Percentiles rank a stretch among this genome's conserved stretches.
These are phyloP conservation scores for Amylostereum areolatum DNA, from an alignment of 1,284 basidiomycete species.

Conservation along the genomic window DNA sequence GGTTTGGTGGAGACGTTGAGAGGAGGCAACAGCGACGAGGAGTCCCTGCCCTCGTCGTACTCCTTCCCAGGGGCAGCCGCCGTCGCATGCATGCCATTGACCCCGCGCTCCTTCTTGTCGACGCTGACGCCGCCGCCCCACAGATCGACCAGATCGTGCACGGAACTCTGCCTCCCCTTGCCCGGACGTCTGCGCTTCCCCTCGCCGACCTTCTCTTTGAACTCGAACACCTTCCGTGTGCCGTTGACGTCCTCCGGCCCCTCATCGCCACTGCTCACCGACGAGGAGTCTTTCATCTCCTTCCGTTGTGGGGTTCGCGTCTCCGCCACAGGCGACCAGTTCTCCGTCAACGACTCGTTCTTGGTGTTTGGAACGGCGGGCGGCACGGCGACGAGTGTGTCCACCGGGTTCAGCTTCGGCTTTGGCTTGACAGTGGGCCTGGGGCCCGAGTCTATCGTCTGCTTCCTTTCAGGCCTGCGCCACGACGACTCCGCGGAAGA, in stretches of 20 bases:
- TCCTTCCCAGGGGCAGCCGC: conserved; percentile 8
- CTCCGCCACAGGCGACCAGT: conserved; percentile 8
- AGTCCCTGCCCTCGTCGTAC: conserved; percentile 3
- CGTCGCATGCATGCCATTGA: background rate
- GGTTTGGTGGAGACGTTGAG: conserved; percentile 12
- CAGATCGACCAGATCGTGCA: conserved; percentile 72
- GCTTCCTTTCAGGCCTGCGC: conserved; percentile 3
- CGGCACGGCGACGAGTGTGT: conserved; percentile 11
- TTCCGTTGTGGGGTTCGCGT: conserved; percentile 1
- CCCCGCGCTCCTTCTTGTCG: conserved; percentile 13
- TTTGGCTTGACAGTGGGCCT: background rate
- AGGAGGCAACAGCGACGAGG: conserved; percentile 4
- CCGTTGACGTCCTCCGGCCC: conserved; percentile 49
- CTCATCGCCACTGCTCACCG: conserved; percentile 36
- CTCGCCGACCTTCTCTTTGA: conserved; percentile 15
- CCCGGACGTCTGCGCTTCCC: conserved; percentile 14
- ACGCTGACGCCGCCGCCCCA: conserved; percentile 52
- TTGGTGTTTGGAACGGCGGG: background rate
- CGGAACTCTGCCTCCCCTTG: conserved; percentile 66
- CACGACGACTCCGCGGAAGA: conserved; percentile 8
- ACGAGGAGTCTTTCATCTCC: conserved; percentile 32
- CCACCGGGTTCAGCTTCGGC: conserved; percentile 2
- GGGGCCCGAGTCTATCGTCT: background rate
- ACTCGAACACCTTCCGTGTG: conserved; percentile 22
- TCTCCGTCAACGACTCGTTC: conserved; percentile 8